Base-by-base conservation (phyloP, 2,329 filamentous ascomycete species). In the Basipetospora chlamydospora region DNA sequence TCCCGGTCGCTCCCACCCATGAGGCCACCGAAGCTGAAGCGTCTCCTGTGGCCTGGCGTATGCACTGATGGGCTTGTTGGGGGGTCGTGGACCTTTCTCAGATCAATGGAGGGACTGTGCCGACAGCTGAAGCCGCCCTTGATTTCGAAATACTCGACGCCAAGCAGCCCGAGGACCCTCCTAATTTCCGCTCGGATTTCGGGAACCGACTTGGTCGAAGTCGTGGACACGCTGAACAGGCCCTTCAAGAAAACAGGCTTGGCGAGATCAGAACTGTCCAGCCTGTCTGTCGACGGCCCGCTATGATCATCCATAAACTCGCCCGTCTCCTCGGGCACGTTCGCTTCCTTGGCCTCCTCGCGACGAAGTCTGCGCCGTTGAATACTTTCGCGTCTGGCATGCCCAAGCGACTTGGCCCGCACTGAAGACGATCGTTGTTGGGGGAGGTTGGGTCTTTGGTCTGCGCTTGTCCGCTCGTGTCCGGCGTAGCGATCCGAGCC, bases 161-260 rank as follows among this genome's bases (percentile, higher is more conserved):
- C 82, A 12, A 96, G 72, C 53, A 88, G 79, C 46, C 77, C 80
- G 36, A 98, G 61, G 3, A 96, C 90, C 34, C 88, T 73, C 51
- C 92, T 92, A 47, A 98, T 83, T 52, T 98, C 90, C 6, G 76
- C 66, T 26, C 88, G 77, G 43, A 98, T 98, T 41, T 85, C 76
- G 1, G 77, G 66, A 9, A 96, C 73, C 1, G 88, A 84, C 52
- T 92, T 93, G 51, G 79, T 90, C 40, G 86, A 95, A 6, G 90
- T 98, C 0, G 90, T 98, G 4, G 85, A 92, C 37, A 96, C 90
- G 49, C 88, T 96, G 61, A 98, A 96, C 13, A 98, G 67, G 4
- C 90, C 90, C 58, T 96, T 98, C 39, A 98, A 71, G 55, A 81
- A 96, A 3, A 96, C 90, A 0, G 90, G 90, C 55, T 94, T 95